Conservation (phyloP, 169 alveolate genomes). For the Plasmodium adleri region DNA sequence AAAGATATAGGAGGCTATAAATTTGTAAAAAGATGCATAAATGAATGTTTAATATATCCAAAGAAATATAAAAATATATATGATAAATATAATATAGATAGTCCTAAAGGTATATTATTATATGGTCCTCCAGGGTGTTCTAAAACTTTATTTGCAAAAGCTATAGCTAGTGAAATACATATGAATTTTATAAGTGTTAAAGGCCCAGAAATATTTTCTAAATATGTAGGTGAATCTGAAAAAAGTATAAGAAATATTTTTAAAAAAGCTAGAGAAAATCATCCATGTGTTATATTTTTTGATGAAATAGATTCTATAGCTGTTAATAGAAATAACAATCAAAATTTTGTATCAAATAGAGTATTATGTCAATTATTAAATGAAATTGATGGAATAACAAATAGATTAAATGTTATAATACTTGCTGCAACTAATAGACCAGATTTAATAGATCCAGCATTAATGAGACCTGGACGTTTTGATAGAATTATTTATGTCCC, state of each 20-base stretch:
- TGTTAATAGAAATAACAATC: constrained; percentile 64
- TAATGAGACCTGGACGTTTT: constrained; percentile 99
- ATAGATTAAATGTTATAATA: constrained; percentile 93
- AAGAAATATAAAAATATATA: constrained; percentile 92
- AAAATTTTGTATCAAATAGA: constrained; percentile 92
- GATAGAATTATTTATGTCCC: constrained; percentile 98
- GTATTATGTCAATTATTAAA: constrained; percentile 97
- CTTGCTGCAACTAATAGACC: constrained; percentile 99
- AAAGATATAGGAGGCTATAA: constrained; percentile 99
- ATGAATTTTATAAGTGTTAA: constrained; percentile 98
- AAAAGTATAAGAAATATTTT: constrained; percentile 97
- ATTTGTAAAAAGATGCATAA: constrained; percentile 92
- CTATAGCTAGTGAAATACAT: constrained; percentile 98
- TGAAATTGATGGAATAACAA: constrained; percentile 99
- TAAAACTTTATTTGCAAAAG: constrained; percentile 99
- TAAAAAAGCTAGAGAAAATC: constrained; percentile 96
- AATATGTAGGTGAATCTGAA: constrained; percentile 99
- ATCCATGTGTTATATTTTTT: constrained; percentile 98
- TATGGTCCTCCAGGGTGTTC: constrained; percentile 99
- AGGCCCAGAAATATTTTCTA: constrained; percentile 99
- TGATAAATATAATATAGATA: constrained; percentile 89
- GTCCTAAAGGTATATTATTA: constrained; percentile 97
- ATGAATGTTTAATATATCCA: constrained; percentile 99
- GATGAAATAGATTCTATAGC: constrained; percentile 98
- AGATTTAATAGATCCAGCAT: constrained; percentile 97